Base-by-base conservation (phyloP, 805 yeast species). In the Starmerella etchellsii region DNA sequence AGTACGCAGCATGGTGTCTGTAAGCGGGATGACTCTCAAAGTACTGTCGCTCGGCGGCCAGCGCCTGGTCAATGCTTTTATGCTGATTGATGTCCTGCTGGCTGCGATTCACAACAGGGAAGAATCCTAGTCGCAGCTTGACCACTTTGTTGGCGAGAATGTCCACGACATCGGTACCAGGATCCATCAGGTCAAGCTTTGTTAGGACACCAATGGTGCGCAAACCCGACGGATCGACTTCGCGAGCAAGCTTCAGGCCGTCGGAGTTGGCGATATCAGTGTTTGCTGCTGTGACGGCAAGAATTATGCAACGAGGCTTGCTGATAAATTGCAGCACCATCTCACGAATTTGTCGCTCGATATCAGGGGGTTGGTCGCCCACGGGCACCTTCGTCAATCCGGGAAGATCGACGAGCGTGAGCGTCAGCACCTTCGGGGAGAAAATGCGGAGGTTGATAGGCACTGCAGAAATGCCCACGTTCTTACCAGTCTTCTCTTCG, bases 331-430 rank as follows among this genome's bases (percentile, higher is more conserved):
- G 87, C 71, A 91, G 70, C 36, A 91, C 69, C 84, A 91, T 79
- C 49, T 85, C 94, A 57, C 85, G 78, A 55, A 91, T 91, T 64
- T 84, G 96, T 50, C 72, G 76, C 66, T 91, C 98, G 51, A 91
- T 91, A 62, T 91, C 98, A 54, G 81, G 80, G 41, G 98, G 98
- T 64, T 91, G 98, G 64, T 91, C 98, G 37, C 98, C 98, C 41
- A 91, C 95, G 3, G 98, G 98, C 29, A 91, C 98, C 60, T 91
- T 91, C 31, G 98, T 91, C 56, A 91, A 73, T 46, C 98, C 98
- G 9, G 98, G 98, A 55, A 91, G 71, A 65, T 91, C 98, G 31
- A 91, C 96, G 54, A 91, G 71, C 7, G 98, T 91, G 59, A 88
- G 73, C 16, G 95, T 87, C 50, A 88, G 69, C 34, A 88, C 97